Evolutionary conservation across 352 stramenopile species (phyloP), one percentile per base, ranked within the genome.

Genomic region (Plasmopara halstedii): DNA sequence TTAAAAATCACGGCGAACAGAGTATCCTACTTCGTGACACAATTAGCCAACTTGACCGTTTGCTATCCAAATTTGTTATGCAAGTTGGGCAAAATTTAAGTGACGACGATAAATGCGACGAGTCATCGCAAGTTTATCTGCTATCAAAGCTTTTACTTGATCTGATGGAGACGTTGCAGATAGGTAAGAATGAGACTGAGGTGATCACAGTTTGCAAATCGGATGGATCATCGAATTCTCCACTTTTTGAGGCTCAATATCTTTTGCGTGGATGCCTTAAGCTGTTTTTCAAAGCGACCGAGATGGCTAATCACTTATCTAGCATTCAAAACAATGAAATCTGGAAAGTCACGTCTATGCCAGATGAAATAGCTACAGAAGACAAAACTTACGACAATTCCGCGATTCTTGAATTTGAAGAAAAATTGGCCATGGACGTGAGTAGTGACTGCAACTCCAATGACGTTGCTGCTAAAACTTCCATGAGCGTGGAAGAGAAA

Each of bases 271-370:
- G 45, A 26, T 83, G 73, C 20, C 63, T 83, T 13, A 65, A 68
- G 18, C 41, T 74, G 14, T 88, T 88, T 55, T 86, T 86, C 34
- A 66, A 85, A 39, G 76, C 72, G 21, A 83, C 70, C 2, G 58
- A 78, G 37, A 66, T 88, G 65, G 72, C 71, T 13, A 61, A 83
- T 52, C 67, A 69, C 14, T 43, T 83, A 4, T 83, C 73, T 27
- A 67, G 58, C 4, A 67, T 56, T 5, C 37, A 54, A 14, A 41
- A 53, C 46, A 42, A 61, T 3, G 26, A 52, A 17, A 50, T 23
- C 22, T 10, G 33, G 22, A 44, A 27, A 26, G 20, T 23, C 4
- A 15, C 42, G 17, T 42, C 34, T 8, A 31, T 36, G 13, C 36
- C 36, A 44, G 52, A 47, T 35, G 49, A 60, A 2, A 34, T 53